A percentile compares a stretch with the other conserved stretches of the same genome.
These are phyloP conservation scores for Pisolithus sp. DNA, from an alignment of 768 basidiomycete genomes.

Conservation along the genomic window DNA sequence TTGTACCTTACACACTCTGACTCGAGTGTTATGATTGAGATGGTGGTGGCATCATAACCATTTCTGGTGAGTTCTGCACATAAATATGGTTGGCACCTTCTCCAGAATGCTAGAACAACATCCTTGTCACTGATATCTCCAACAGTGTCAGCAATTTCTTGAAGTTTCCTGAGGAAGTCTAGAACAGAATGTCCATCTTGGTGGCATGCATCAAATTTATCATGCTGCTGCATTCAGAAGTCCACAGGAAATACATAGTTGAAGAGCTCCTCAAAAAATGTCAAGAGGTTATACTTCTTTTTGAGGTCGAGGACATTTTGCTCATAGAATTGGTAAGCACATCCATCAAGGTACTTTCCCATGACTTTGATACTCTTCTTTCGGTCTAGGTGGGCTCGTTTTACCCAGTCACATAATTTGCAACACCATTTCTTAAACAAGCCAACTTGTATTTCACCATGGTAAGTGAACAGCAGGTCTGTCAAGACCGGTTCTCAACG, in stretches of 20 bases:
- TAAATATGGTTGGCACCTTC: constrained; percentile 4
- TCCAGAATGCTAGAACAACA: constrained; percentile 9
- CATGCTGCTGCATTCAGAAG: constrained; percentile 9
- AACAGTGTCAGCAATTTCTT: constrained; percentile 5
- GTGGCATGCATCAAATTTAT: constrained; percentile 7
- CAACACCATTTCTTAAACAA: constrained; percentile 5
- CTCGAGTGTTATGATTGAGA: not conserved
- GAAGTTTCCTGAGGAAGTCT: constrained; percentile 5
- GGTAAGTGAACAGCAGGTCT: constrained; percentile 7
- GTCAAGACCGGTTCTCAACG: no score
- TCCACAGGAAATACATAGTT: constrained; percentile 11
- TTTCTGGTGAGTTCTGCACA: constrained; percentile 3
- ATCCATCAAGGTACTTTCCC: not conserved
- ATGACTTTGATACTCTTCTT: not conserved
- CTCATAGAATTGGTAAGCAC: constrained; percentile 8
- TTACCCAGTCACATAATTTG: constrained; percentile 4
- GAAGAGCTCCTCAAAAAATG: constrained; percentile 8
- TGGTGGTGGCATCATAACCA: constrained; percentile 6
- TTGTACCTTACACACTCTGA: not conserved
- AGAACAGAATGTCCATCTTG: constrained; percentile 7
- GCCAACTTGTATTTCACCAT: constrained; percentile 3
- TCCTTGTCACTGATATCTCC: constrained; percentile 7
- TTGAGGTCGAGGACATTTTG: not conserved
- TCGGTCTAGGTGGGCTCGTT: not conserved
- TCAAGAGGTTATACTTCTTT: constrained; percentile 4